Base-by-base conservation (phyloP, 1,284 basidiomycete genomes). In the Meripilus lineatus region DNA sequence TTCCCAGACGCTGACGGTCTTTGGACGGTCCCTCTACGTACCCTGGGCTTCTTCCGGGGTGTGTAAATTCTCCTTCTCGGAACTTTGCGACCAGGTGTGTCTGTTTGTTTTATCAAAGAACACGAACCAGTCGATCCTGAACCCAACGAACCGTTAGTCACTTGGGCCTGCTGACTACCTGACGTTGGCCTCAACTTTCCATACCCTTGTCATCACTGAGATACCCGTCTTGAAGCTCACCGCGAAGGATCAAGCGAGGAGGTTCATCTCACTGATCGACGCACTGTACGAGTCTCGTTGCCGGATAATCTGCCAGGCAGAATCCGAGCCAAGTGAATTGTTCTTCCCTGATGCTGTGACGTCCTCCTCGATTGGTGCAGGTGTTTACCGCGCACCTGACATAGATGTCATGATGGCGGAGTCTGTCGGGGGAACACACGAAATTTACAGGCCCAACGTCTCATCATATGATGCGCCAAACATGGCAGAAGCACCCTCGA, bases 141-240 rank as follows among this genome's bases (percentile, higher is more conserved):
- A 10, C 15, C 23, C 36, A 15, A 24, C 28, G 28, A 30, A 30
- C 28, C 3, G 23, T 6, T 50, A 77, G 67, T 71, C 82, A 0
- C 66, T 86, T 0, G 84, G 84, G 0, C 72, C 82, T 1, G 84
- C 84, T 7, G 84, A 88, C 60, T 88, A 86, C 58, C 66, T 85
- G 32, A 77, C 79, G 0, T 62, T 88, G 7, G 76, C 80, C 0
- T 77, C 76, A 0, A 72, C 68, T 1, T 84, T 72, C 52, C 68
- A 71, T 45, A 81, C 77, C 0, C 63, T 86, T 44, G 69, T 77
- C 50, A 69, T 88, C 42, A 76, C 77, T 38, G 65, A 73, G 26
- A 72, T 86, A 15, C 82, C 83, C 0, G 53, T 79, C 23, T 67
- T 87, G 2, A 69, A 69, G 11, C 63, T 84, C 3, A 68, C 73